phyloP scores from a whole-genome alignment of 1,284 basidiomycete genomes.

The Cryptococcus sp. region DNA sequence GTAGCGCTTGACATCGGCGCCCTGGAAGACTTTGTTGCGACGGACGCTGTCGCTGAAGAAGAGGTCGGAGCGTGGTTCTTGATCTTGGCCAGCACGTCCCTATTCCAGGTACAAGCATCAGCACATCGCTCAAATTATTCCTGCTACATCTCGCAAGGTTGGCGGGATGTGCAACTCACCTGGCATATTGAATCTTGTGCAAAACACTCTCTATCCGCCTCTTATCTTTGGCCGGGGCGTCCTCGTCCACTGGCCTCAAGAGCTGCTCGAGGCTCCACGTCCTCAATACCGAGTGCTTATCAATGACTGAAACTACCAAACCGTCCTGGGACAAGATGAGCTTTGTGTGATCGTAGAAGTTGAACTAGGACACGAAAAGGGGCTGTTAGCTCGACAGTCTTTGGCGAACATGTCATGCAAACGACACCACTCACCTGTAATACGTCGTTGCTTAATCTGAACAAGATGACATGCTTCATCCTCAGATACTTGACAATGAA shows the following conservation, averaged over 20 bases:
- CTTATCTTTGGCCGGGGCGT: constrained; percentile 34
- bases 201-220: constrained; percentile 40
- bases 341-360: constrained; percentile 98
- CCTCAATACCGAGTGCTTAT: constrained; percentile 78
- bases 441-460: constrained; percentile 90
- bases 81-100: constrained; percentile 39
- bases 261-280: constrained; percentile 75
- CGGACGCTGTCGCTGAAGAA: background rate
- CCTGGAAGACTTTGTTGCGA: background rate
- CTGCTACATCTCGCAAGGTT: background rate
- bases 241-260: constrained; percentile 54
- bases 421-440: constrained; percentile 66
- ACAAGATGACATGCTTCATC: constrained; percentile 95
- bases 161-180: constrained; percentile 22
- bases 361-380: constrained; percentile 67
- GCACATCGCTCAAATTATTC: background rate
- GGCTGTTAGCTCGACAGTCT: background rate
- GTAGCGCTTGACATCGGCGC: background rate
- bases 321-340: constrained; percentile 81
- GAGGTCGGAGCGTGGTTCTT: constrained; percentile 16
- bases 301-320: constrained; percentile 79
- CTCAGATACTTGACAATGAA: constrained; percentile 94
- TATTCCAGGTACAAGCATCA: constrained; percentile 2
- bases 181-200: constrained; percentile 48
- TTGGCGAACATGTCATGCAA: background rate